A percentile compares a stretch with the other conserved stretches of the same genome.
Conservation (phyloP, 495 filamentous ascomycete species). For the Penicillium tannophilum region DNA sequence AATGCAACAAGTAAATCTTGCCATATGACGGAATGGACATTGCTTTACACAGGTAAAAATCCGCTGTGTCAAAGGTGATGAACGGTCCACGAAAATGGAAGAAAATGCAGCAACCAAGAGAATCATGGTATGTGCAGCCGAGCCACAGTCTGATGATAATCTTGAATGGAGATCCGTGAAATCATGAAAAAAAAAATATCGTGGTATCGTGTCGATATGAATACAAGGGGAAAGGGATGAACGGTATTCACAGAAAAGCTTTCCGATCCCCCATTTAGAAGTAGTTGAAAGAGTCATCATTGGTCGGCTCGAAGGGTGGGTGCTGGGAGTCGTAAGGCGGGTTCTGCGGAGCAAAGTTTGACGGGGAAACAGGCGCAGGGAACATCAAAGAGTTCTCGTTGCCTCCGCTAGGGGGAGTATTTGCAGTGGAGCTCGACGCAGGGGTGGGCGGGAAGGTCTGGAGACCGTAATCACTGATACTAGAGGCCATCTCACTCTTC, state of each 20-base stretch:
- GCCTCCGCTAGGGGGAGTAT: conserved; percentile 34
- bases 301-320: conserved; percentile 14
- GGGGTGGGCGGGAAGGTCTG: conserved; percentile 34
- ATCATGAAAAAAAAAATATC: conserved; percentile 45
- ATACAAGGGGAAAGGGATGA: conserved; percentile 36
- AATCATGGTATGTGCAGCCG: conserved; percentile 34
- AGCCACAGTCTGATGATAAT: conserved; percentile 36
- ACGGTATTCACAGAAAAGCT: conserved; percentile 20
- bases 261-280: conserved; percentile 27
- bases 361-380: conserved; percentile 25
- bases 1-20: conserved; percentile 27
- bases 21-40: conserved; percentile 18
- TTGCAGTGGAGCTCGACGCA: conserved; percentile 31
- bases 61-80: conserved; percentile 16
- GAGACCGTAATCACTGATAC: conserved; percentile 26
- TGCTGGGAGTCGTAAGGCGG: no score
- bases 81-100: conserved; percentile 7
- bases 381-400: conserved; percentile 35
- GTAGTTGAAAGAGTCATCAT: conserved; percentile 37
- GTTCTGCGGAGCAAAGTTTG: no score
- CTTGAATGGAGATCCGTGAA: conserved; percentile 42
- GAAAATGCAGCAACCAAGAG: conserved; percentile 30
- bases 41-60: conserved; percentile 22
- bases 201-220: conserved; percentile 49
- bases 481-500: conserved; percentile 30